A percentile compares a stretch with the other conserved stretches of the same genome.
These are phyloP conservation scores for Phaeosphaeriaceae sp. DNA, from an alignment of 2,329 filamentous ascomycete species.

Conservation along the genomic window DNA sequence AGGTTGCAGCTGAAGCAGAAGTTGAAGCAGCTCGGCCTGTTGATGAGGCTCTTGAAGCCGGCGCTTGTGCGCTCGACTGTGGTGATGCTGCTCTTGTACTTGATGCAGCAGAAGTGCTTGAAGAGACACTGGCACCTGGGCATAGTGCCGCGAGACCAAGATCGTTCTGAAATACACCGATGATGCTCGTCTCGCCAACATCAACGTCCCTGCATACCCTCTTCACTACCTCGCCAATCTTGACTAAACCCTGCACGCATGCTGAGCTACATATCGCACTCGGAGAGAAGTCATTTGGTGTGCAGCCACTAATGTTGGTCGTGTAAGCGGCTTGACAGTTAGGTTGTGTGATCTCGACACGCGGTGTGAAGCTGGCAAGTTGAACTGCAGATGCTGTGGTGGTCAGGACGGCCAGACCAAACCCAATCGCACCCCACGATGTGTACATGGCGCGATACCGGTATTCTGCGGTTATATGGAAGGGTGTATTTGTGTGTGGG, in stretches of 20 bases:
- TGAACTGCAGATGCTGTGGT: slow-evolving; percentile 44
- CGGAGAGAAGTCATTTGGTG: slow-evolving; percentile 46
- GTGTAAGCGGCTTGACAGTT: slow-evolving; percentile 52
- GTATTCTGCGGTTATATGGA: slow-evolving; percentile 9
- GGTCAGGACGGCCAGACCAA: slow-evolving; percentile 28
- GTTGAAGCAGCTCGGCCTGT: slow-evolving; percentile 9
- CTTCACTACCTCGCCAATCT: slow-evolving; percentile 43
- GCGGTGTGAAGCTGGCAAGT: slow-evolving; percentile 54
- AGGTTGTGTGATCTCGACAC: slow-evolving; percentile 48
- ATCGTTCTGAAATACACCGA: slow-evolving; percentile 52
- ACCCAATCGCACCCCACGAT: slow-evolving; percentile 22
- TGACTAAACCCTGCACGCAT: slow-evolving; percentile 51
- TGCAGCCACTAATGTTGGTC: slow-evolving; percentile 49
- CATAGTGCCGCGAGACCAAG: slow-evolving; percentile 50
- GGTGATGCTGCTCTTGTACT: slow-evolving; percentile 7
- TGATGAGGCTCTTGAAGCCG: slow-evolving; percentile 10
- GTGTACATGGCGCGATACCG: slow-evolving; percentile 29
- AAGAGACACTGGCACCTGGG: slow-evolving; percentile 36
- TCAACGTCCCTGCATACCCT: slow-evolving; percentile 43
- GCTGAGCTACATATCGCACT: slow-evolving; percentile 40
- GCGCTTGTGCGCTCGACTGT: slow-evolving; percentile 14
- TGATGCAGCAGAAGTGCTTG: slow-evolving; percentile 14
- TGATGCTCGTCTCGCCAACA: slow-evolving; percentile 48
- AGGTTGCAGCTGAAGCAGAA: slow-evolving; percentile 1
- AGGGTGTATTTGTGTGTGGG: slow-evolving; percentile 5